These are phyloP conservation scores for Rhizopus stolonifer DNA, from an alignment of 371 early-diverging fungal genomes.

Conservation along the genomic window DNA sequence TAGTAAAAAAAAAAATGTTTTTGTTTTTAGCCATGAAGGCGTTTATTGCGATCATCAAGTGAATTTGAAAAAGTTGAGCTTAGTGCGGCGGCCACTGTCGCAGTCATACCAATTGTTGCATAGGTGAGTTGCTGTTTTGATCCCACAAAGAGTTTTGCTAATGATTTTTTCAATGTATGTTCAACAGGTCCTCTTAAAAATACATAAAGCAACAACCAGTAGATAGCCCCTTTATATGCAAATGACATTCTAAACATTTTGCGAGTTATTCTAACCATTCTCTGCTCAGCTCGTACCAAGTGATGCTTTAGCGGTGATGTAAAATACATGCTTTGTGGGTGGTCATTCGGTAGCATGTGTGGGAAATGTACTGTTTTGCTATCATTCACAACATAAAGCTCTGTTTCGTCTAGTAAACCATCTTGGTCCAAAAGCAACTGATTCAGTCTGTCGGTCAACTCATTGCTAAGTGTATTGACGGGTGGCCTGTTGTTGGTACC, in stretches of 20 bases:
- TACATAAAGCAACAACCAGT: slow-evolving; percentile 42
- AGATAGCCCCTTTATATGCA: slow-evolving; percentile 42
- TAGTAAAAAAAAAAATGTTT: no score
- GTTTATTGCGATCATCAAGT: slow-evolving; percentile 13
- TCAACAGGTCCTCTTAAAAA: slow-evolving; percentile 46
- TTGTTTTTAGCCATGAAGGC: not conserved
- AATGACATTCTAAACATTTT: slow-evolving; percentile 36
- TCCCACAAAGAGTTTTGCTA: slow-evolving; percentile 24
- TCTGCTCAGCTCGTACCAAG: slow-evolving; percentile 33
- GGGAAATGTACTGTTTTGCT: slow-evolving; percentile 33
- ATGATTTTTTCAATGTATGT: slow-evolving; percentile 23
- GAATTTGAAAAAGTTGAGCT: slow-evolving; percentile 36
- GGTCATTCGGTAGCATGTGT: slow-evolving; percentile 37
- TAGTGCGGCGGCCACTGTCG: slow-evolving; percentile 37
- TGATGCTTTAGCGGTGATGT: slow-evolving; percentile 34
- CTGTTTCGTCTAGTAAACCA: slow-evolving; percentile 2
- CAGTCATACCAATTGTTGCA: slow-evolving; percentile 41
- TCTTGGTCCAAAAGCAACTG: slow-evolving; percentile 7
- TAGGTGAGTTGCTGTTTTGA: slow-evolving; percentile 33
- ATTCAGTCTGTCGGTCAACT: slow-evolving; percentile 14
- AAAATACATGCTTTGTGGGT: slow-evolving; percentile 41
- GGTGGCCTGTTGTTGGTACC: not conserved
- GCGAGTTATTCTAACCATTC: slow-evolving; percentile 29
- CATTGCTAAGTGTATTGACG: slow-evolving; percentile 10
- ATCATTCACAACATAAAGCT: not conserved